Evolutionary conservation across 164 flowering plant species (phyloP).

Genomic region (Vitis labrusca): DNA sequence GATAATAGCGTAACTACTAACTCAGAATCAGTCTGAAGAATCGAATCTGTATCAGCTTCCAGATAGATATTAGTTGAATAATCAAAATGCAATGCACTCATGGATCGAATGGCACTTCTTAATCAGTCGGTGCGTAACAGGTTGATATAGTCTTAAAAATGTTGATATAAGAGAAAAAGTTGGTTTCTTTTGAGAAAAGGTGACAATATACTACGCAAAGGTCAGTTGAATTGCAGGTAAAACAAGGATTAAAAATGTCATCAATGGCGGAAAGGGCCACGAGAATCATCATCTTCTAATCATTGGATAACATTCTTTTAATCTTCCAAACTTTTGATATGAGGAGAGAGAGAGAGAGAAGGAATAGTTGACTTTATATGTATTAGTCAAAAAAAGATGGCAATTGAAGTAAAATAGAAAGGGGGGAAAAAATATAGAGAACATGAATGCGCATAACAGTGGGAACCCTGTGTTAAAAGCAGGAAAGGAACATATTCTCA

Average conservation of each 20-base stretch:
- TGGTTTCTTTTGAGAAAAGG: neutral
- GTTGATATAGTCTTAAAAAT: too few species aligned
- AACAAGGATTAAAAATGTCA: slow-evolving; percentile 10
- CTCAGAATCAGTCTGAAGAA: neutral
- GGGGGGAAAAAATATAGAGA: neutral
- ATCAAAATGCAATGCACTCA: slow-evolving; percentile 1
- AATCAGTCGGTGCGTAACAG: slow-evolving; percentile 27
- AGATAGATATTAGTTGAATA: neutral
- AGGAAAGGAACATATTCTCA: slow-evolving; percentile 3
- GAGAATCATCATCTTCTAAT: slow-evolving; percentile 19
- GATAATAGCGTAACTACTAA: too few species aligned
- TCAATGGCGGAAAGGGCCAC: slow-evolving; percentile 15
- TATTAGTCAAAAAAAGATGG: slow-evolving; percentile 14
- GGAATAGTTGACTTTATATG: neutral
- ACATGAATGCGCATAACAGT: neutral
- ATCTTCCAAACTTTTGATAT: too few species aligned
- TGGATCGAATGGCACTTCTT: neutral
- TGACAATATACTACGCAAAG: too few species aligned
- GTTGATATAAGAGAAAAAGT: too few species aligned
- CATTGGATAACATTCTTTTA: neutral
- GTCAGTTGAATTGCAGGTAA: neutral
- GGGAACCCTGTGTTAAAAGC: slow-evolving; percentile 1
- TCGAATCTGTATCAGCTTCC: neutral
- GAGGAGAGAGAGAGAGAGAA: neutral
- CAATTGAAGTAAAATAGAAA: neutral